Conservation (phyloP, 345 rosid species). For the Anastatica hierochuntica region DNA sequence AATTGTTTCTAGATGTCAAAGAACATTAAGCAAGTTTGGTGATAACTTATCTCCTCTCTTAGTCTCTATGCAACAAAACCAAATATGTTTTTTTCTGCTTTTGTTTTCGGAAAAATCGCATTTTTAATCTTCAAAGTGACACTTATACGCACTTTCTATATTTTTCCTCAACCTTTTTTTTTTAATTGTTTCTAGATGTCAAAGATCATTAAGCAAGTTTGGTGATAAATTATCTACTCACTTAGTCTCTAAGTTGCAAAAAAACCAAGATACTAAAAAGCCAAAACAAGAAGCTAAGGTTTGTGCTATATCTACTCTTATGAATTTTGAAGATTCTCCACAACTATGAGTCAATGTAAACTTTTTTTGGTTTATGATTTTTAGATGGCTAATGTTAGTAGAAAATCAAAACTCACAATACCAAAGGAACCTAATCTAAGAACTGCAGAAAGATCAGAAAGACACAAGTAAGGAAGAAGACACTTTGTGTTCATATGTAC, state of each 20-base stretch:
- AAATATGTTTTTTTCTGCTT: no score
- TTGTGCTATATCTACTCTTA: neutral
- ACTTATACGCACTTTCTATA: no score
- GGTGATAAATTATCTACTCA: no score
- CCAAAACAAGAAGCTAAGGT: slow-evolving; percentile 55
- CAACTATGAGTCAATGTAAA: no score
- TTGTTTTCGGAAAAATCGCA: no score
- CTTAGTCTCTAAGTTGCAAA: no score
- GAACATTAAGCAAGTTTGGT: slow-evolving; percentile 24
- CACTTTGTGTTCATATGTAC: neutral
- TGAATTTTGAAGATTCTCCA: no score
- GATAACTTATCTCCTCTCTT: slow-evolving; percentile 26
- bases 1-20: slow-evolving; percentile 34
- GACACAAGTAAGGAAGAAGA: slow-evolving; percentile 13
- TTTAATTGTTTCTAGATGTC: no score
- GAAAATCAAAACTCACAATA: slow-evolving; percentile 22
- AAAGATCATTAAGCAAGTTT: no score
- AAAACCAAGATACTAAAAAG: slow-evolving; percentile 42
- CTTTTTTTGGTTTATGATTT: neutral
- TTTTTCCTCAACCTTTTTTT: no score
- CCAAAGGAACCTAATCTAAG: slow-evolving; percentile 25
- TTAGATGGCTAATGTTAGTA: slow-evolving; percentile 8
- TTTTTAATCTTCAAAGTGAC: no score
- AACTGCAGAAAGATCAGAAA: slow-evolving; percentile 26
- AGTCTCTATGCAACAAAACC: slow-evolving; percentile 32